phyloP scores from a whole-genome alignment of 2,329 filamentous ascomycete genomes.

The Colletotrichum chlorophyti region DNA sequence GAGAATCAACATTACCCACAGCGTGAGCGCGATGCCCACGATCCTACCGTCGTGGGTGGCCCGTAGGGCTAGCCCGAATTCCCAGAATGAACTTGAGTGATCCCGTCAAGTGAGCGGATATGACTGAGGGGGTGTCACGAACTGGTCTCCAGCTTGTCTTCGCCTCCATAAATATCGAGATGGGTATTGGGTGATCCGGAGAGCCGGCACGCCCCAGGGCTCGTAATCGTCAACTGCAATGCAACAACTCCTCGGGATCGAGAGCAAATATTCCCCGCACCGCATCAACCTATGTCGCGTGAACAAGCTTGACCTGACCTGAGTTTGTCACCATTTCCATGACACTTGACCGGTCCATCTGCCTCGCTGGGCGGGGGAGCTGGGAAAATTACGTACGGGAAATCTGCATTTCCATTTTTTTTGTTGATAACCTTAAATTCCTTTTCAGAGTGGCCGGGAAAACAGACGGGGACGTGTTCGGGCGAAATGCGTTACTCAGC shows the following conservation, averaged over 20 bases:
- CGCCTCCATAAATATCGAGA: too few relatives aligned
- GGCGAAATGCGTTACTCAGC: too few relatives aligned
- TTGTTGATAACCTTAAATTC: conserved; percentile 21
- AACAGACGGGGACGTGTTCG: background rate
- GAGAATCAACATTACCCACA: too few relatives aligned
- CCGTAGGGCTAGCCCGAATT: conserved; percentile 20
- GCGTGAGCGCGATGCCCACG: conserved; percentile 3
- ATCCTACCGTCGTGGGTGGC: background rate
- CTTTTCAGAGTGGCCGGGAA: background rate
- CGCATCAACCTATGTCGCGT: background rate
- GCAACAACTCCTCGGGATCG: too few relatives aligned
- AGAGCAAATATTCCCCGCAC: background rate
- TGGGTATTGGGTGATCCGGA: too few relatives aligned
- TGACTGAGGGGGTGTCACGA: conserved; percentile 2
- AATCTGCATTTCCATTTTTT: background rate
- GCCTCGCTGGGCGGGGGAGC: too few relatives aligned
- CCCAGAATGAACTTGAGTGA: conserved; percentile 1
- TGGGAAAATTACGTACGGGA: conserved; percentile 25
- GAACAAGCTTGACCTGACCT: conserved; percentile 4
- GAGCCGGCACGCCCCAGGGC: too few relatives aligned
- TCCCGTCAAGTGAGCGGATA: too few relatives aligned
- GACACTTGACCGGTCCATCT: background rate
- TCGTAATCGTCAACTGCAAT: too few relatives aligned
- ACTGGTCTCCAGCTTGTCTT: background rate
- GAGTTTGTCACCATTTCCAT: too few relatives aligned